Percentiles rank a stretch among this genome's conserved stretches.
Evolutionary conservation across 768 basidiomycete genomes (phyloP).

Genomic region (Pulveroboletus sp.): DNA sequence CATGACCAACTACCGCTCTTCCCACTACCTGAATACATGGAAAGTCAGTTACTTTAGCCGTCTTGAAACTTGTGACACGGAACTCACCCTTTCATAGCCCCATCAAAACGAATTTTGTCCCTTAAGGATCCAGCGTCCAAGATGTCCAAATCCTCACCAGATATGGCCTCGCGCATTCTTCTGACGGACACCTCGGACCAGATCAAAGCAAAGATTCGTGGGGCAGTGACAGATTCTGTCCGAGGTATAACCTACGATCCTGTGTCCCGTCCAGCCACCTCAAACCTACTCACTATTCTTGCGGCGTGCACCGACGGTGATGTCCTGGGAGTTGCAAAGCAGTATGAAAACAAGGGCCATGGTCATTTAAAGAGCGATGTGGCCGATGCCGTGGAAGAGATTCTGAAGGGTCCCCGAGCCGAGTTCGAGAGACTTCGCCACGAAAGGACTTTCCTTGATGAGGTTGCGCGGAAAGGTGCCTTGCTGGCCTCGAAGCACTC

Average conservation of each 20-base stretch:
- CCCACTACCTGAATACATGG: constrained; percentile 63
- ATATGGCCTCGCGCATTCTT: constrained; percentile 75
- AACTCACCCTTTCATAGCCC: constrained; percentile 42
- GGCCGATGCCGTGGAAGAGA: constrained; percentile 63
- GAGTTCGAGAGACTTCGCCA: constrained; percentile 62
- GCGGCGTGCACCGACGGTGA: constrained; percentile 61
- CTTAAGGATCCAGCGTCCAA: constrained; percentile 81
- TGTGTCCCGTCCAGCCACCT: constrained; percentile 68
- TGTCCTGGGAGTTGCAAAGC: constrained; percentile 40
- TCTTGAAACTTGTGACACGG: neutral
- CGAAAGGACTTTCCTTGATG: constrained; percentile 55
- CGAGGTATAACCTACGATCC: constrained; percentile 79
- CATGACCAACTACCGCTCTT: constrained; percentile 49
- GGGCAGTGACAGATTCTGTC: constrained; percentile 82
- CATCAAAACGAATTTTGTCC: constrained; percentile 78
- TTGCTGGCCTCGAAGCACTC: constrained; percentile 60
- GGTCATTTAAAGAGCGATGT: constrained; percentile 71
- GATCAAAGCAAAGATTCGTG: constrained; percentile 68
- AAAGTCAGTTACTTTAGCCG: constrained; percentile 49
- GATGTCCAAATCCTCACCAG: constrained; percentile 93
- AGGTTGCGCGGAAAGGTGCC: constrained; percentile 62
- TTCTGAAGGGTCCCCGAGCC: constrained; percentile 58
- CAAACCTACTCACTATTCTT: constrained; percentile 77
- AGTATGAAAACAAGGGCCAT: constrained; percentile 54
- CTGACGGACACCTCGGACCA: constrained; percentile 65